A percentile compares a stretch with the other conserved stretches of the same genome.
Evolutionary conservation across 208 protist genomes (phyloP).

Genomic region (Leishmania mexicana): DNA sequence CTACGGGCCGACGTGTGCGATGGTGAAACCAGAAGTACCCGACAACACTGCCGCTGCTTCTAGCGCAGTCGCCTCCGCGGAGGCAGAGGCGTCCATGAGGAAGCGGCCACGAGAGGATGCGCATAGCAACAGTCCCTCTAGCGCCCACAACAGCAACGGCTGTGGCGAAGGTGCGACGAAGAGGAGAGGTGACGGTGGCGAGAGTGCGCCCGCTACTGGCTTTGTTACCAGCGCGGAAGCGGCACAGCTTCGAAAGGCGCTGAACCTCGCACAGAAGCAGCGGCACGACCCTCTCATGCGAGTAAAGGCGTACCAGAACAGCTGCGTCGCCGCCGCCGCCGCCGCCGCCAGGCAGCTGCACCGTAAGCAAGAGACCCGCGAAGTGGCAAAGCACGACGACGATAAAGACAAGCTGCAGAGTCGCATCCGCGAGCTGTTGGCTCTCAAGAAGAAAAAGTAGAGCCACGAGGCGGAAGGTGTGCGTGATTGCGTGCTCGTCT

Average conservation of each 20-base stretch:
- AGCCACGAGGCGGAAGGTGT: neutral
- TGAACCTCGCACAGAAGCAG: conserved; percentile 70
- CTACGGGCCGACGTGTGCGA: too few species aligned
- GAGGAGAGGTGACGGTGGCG: neutral
- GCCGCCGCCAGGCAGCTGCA: conserved; percentile 46
- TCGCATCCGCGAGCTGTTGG: conserved; percentile 42
- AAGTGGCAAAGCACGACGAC: conserved; percentile 1
- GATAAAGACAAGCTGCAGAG: conserved; percentile 37
- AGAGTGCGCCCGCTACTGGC: conserved; percentile 37
- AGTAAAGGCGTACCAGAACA: conserved; percentile 65
- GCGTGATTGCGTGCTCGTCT: neutral
- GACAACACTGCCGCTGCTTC: neutral
- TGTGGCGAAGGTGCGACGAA: neutral
- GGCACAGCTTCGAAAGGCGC: conserved; percentile 56
- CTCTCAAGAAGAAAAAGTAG: conserved; percentile 29
- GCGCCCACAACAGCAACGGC: neutral
- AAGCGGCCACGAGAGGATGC: conserved; percentile 9
- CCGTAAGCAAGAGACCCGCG: conserved; percentile 21
- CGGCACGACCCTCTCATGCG: conserved; percentile 66
- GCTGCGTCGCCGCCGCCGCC: conserved; percentile 59
- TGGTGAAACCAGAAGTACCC: neutral
- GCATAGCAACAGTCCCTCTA: neutral
- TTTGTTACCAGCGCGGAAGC: conserved; percentile 60
- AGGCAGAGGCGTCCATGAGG: neutral
- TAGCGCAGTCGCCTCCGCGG: neutral